Percentiles rank a stretch among this genome's conserved stretches.
Evolutionary conservation across 2,329 filamentous ascomycete genomes (phyloP).

Genomic region (Cladosporium sp.): DNA sequence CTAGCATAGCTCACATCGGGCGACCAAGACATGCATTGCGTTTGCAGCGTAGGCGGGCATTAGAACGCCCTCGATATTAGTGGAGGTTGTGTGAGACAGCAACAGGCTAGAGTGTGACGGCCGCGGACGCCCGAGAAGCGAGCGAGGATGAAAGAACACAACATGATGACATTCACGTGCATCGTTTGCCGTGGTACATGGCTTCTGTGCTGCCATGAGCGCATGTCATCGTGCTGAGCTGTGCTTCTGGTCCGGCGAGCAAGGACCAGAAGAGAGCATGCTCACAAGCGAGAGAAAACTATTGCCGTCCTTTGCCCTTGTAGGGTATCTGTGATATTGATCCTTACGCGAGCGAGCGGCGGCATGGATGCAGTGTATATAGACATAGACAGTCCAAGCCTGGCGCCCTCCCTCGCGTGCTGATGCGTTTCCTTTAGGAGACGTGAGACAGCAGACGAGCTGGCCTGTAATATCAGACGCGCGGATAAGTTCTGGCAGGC

Average conservation of each 20-base stretch:
- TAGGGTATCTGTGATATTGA: background rate
- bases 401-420: background rate
- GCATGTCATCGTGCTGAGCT: background rate
- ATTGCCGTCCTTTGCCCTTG: background rate
- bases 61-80: background rate
- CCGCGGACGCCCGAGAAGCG: background rate
- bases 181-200: slow-evolving; percentile 4
- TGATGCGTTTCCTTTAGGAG: no score
- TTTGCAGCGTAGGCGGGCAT: background rate
- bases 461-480: background rate
- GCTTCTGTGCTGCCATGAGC: background rate
- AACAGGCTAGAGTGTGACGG: background rate
- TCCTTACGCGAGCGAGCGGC: background rate
- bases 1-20: background rate
- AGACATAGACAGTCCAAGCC: background rate
- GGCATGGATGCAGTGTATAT: background rate
- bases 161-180: background rate
- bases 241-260: background rate
- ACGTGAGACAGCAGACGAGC: background rate
- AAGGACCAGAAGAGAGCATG: background rate
- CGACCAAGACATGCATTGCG: slow-evolving; percentile 1
- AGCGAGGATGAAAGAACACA: background rate
- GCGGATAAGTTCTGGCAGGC: background rate
- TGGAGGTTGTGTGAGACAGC: slow-evolving; percentile 8
- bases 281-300: background rate